These are phyloP conservation scores for Aspergillus hortae DNA, from an alignment of 2,329 filamentous ascomycete genomes.

Conservation along the genomic window DNA sequence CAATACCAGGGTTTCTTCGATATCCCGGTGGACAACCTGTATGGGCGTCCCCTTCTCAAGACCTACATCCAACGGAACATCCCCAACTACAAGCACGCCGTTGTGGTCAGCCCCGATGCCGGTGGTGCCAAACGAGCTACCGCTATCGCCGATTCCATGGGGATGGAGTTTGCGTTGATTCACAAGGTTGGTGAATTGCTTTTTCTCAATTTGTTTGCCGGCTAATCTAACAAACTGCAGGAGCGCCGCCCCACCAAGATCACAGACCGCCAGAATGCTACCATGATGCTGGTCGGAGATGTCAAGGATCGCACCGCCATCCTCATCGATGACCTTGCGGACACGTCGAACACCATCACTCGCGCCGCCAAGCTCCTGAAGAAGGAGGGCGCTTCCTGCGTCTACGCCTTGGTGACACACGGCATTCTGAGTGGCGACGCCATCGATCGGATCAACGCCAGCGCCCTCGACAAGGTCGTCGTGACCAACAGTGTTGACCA, in stretches of 20 bases:
- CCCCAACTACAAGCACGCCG: conserved; percentile 76
- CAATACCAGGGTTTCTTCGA: conserved; percentile 99
- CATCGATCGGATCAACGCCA: conserved; percentile 89
- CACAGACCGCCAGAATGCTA: conserved; percentile 72
- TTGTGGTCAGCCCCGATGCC: conserved; percentile 94
- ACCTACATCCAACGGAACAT: conserved; percentile 75
- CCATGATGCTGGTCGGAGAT: conserved; percentile 93
- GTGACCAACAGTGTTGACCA: conserved; percentile 96
- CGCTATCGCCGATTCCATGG: conserved; percentile 86
- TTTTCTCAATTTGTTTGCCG: background rate
- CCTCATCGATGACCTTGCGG: conserved; percentile 87
- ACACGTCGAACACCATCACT: conserved; percentile 96
- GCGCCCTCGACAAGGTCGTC: conserved; percentile 85
- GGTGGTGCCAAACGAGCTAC: conserved; percentile 95
- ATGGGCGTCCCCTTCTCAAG: conserved; percentile 59
- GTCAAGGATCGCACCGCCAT: conserved; percentile 79
- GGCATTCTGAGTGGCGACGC: conserved; percentile 94
- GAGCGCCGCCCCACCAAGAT: conserved; percentile 87
- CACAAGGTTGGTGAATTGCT: conserved; percentile 70
- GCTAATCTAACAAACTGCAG: conserved; percentile 42
- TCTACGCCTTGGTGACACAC: conserved; percentile 91
- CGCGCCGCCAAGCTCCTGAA: conserved; percentile 95
- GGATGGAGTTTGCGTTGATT: conserved; percentile 94
- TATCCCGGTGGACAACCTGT: conserved; percentile 96
- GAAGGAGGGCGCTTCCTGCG: conserved; percentile 81